These are phyloP conservation scores for Clavispora vitiphila DNA, from an alignment of 805 yeast species.

Conservation along the genomic window DNA sequence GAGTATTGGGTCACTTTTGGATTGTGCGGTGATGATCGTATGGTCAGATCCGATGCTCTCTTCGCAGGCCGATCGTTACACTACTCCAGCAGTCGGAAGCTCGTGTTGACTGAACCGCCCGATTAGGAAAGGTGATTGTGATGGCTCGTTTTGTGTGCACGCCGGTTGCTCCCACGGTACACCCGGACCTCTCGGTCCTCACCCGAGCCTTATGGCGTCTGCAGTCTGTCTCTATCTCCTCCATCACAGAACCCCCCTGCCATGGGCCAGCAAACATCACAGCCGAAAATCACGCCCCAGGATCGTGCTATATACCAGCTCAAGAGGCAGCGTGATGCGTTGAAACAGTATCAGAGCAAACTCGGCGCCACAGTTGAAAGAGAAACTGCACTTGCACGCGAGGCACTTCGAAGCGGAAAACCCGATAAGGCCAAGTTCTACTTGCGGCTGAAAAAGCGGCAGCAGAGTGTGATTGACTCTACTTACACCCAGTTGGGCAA, in stretches of 20 bases:
- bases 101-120: conserved; percentile 8
- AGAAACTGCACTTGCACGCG: conserved; percentile 59
- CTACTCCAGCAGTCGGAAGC: background rate
- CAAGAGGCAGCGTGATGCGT: conserved; percentile 82
- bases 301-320: conserved; percentile 84
- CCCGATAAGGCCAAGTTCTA: conserved; percentile 62
- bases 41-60: background rate
- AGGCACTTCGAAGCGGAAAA: conserved; percentile 49
- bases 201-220: background rate
- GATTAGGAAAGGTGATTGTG: conserved; percentile 9
- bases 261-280: conserved; percentile 43
- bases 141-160: conserved; percentile 1
- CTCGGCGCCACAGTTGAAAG: conserved; percentile 52
- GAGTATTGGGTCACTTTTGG: too few species aligned
- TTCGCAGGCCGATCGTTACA: background rate
- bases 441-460: conserved; percentile 75
- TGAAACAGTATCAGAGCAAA: conserved; percentile 64
- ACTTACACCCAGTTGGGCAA: conserved; percentile 76
- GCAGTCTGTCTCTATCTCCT: background rate
- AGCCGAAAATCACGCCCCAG: conserved; percentile 69
- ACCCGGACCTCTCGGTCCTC: background rate
- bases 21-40: background rate
- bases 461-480: conserved; percentile 61
- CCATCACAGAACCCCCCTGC: background rate
- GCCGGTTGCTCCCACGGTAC: background rate